Evolutionary conservation across 208 protist species (phyloP), one percentile per base, ranked within the genome.

Genomic region (Trypanosoma vivax): DNA sequence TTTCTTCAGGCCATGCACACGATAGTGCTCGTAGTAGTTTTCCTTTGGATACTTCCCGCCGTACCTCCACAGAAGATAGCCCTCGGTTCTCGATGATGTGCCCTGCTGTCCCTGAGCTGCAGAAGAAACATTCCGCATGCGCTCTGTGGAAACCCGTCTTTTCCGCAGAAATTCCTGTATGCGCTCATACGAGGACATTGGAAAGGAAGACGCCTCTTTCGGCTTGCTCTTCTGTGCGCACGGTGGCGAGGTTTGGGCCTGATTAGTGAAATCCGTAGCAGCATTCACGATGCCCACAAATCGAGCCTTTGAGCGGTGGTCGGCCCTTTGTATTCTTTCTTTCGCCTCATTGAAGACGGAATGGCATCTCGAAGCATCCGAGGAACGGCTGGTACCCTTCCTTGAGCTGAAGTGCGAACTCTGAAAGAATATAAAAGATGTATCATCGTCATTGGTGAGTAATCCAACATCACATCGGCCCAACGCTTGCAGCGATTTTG

Each of bases 381-480:
- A 29, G 6, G 67, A 37, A 5, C 60, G 45, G 16, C 50, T 38
- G 9, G 57, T 52, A 13, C 47, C 45, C 29, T 62, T 49, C 1
- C 42, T 47, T 5, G 70, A 70, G 19, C 70, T 77, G 60, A 84
- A 88, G 11, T 69, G 79, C 11, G 53, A 38, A 19, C 79, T 86
- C 48, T 92, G 85, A 23, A 79, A 76, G 21, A 92, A 7, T 10
- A 81, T 92, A 71, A 92, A 89, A 42, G 85, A 78, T 7, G 81
- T 92, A 50, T 31, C 63, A 50, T 78, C 57, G 24, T 81, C 76
- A 64, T 92, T 92, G 29, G 77, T 78, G 70, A 89, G 55, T 3
- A 92, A 69, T 3, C 85, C 80, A 11, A 92, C 69, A 59, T 92
- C 85, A 53, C 82, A 73, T 13, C 85, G 77, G 10, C 85, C 85